Percentiles rank a stretch among this genome's conserved stretches.
Evolutionary conservation across 805 yeast genomes (phyloP).

Genomic region (Wickerhamomyces xylosicus): DNA sequence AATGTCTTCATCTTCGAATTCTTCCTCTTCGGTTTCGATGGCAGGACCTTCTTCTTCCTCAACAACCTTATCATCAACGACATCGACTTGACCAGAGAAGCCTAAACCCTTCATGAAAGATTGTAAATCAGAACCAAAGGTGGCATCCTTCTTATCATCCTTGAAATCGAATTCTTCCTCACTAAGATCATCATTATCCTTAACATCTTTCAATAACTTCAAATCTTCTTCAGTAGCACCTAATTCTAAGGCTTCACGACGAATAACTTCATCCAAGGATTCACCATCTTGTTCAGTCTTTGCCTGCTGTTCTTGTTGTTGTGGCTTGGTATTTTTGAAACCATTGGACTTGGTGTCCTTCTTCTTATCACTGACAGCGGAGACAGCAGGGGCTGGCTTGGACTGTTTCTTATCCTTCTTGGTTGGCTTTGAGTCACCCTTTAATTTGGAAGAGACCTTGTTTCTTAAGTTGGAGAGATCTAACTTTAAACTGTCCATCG

Average conservation of each 20-base stretch:
- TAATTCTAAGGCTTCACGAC: slow-evolving; percentile 65
- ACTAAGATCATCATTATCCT: slow-evolving; percentile 38
- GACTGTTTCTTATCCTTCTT: slow-evolving; percentile 15
- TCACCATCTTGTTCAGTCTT: no score
- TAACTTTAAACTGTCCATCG: slow-evolving; percentile 19
- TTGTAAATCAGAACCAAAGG: slow-evolving; percentile 43
- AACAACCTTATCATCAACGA: slow-evolving; percentile 29
- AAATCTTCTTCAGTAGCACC: slow-evolving; percentile 87
- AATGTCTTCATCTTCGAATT: slow-evolving; percentile 20
- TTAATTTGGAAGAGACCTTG: slow-evolving; percentile 47
- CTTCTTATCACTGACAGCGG: not conserved
- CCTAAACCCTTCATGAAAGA: slow-evolving; percentile 52
- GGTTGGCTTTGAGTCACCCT: slow-evolving; percentile 16
- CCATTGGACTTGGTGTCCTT: not conserved
- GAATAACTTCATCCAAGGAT: slow-evolving; percentile 24
- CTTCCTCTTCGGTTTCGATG: slow-evolving; percentile 21
- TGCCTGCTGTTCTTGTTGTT: slow-evolving; percentile 4
- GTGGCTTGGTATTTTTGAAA: not conserved
- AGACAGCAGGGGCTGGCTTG: slow-evolving; percentile 9
- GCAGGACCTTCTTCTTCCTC: no score
- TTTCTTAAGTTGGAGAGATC: slow-evolving; percentile 47
- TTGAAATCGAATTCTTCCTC: slow-evolving; percentile 24
- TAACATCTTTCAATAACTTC: slow-evolving; percentile 44
- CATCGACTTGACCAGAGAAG: slow-evolving; percentile 24
- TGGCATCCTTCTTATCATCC: slow-evolving; percentile 25